A percentile compares a stretch with the other conserved stretches of the same genome.
Evolutionary conservation across 129 eudicot genomes (phyloP).

Genomic region (Calendula officinalis): DNA sequence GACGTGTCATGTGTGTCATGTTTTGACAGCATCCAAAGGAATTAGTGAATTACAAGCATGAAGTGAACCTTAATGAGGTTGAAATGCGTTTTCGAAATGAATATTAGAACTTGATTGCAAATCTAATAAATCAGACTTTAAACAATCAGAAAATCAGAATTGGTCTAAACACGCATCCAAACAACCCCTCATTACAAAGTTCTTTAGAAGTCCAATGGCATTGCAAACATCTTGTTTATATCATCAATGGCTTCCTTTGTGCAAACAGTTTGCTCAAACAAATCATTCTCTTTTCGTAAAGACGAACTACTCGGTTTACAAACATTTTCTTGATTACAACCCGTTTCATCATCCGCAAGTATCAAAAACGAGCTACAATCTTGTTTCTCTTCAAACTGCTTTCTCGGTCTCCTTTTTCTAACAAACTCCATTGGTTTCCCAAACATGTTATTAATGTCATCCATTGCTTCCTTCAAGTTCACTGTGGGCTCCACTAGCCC

Average conservation of each 20-base stretch:
- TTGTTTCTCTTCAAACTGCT: conserved; percentile 43
- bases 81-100: no score
- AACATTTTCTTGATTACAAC: conserved; percentile 27
- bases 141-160: background rate
- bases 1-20: no score
- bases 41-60: no score
- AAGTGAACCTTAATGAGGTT: no score
- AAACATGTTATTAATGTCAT: conserved; percentile 90
- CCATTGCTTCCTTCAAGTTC: conserved; percentile 96
- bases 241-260: conserved; percentile 90
- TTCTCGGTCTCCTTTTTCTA: conserved; percentile 62
- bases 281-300: conserved; percentile 46
- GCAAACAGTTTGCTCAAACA: conserved; percentile 84
- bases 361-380: conserved; percentile 51
- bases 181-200: conserved; percentile 25
- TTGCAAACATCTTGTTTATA: conserved; percentile 80
- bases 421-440: conserved; percentile 90
- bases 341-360: conserved; percentile 70
- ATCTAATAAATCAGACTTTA: background rate
- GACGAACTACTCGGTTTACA: conserved; percentile 46
- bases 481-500: conserved; percentile 95
- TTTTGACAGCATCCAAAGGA: no score
- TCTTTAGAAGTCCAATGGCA: conserved; percentile 79
- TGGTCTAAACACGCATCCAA: background rate
- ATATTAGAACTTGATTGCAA: no score